Evolutionary conservation across 306 rosid genomes (phyloP).

Genomic region (Astragalus glycyphyllos): DNA sequence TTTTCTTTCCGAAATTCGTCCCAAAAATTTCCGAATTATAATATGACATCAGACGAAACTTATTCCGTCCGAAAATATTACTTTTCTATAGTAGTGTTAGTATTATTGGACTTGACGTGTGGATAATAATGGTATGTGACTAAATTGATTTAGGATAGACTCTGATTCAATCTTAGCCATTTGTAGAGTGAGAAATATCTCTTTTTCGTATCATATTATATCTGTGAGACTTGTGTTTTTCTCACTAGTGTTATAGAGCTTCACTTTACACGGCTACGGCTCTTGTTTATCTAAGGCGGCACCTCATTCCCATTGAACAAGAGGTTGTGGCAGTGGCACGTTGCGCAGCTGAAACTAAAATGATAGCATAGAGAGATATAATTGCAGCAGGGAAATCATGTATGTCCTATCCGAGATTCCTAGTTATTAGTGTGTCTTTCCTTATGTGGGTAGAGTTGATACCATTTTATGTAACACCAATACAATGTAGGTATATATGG

Average conservation of each 20-base stretch:
- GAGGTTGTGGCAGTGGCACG: conserved; percentile 23
- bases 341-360: conserved; percentile 22
- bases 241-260: background rate
- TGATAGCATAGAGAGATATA: conserved; percentile 1
- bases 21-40: too few species aligned
- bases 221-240: too few species aligned
- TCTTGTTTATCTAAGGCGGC: conserved; percentile 31
- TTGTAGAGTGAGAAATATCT: too few species aligned
- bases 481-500: background rate
- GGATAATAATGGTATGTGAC: too few species aligned
- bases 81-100: too few species aligned
- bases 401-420: conserved; percentile 28
- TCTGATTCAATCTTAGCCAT: too few species aligned
- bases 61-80: too few species aligned
- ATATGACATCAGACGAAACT: too few species aligned
- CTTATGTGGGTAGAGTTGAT: background rate
- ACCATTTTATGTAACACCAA: background rate
- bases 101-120: too few species aligned
- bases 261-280: background rate
- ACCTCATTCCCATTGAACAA: conserved; percentile 29
- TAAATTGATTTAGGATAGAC: too few species aligned
- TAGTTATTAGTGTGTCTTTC: background rate
- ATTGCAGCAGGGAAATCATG: conserved; percentile 2
- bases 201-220: too few species aligned
- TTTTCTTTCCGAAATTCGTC: too few species aligned